phyloP scores from a whole-genome alignment of 148 eudicot genomes.

The Rhododendron ovatum region DNA sequence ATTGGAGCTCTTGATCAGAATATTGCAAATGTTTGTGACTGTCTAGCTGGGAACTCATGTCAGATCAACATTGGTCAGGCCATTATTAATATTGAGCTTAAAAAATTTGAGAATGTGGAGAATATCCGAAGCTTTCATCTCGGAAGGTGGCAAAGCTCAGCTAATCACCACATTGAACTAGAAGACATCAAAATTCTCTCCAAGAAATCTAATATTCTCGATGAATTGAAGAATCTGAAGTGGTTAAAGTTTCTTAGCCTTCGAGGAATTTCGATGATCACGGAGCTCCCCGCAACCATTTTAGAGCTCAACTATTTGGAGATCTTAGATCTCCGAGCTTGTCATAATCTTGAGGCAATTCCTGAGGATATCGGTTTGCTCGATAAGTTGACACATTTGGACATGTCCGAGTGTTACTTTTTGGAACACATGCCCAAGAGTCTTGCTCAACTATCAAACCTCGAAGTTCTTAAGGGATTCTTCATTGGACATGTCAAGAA shows the following conservation, averaged over 20 bases:
- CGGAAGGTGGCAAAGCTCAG: too few species aligned
- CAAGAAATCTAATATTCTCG: too few species aligned
- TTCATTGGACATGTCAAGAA: too few species aligned
- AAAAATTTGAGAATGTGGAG: slow-evolving; percentile 28
- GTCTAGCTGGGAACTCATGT: not conserved
- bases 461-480: too few species aligned
- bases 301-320: slow-evolving; percentile 18
- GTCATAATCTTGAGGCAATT: slow-evolving; percentile 22
- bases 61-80: not conserved
- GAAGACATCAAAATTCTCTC: too few species aligned
- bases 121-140: slow-evolving; percentile 3
- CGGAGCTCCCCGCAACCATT: slow-evolving; percentile 22
- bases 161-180: too few species aligned
- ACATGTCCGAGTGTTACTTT: slow-evolving; percentile 21
- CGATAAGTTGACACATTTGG: slow-evolving; percentile 26
- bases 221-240: too few species aligned
- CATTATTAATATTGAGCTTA: not conserved
- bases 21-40: rapidly evolving
- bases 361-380: slow-evolving; percentile 30
- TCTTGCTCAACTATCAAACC: not conserved
- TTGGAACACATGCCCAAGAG: slow-evolving; percentile 37
- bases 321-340: slow-evolving; percentile 24
- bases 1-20: too few species aligned
- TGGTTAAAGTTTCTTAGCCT: not conserved
- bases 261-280: slow-evolving; percentile 20